Evolutionary conservation across 495 filamentous ascomycete genomes (phyloP).

Genomic region (Letharia columbiana): DNA sequence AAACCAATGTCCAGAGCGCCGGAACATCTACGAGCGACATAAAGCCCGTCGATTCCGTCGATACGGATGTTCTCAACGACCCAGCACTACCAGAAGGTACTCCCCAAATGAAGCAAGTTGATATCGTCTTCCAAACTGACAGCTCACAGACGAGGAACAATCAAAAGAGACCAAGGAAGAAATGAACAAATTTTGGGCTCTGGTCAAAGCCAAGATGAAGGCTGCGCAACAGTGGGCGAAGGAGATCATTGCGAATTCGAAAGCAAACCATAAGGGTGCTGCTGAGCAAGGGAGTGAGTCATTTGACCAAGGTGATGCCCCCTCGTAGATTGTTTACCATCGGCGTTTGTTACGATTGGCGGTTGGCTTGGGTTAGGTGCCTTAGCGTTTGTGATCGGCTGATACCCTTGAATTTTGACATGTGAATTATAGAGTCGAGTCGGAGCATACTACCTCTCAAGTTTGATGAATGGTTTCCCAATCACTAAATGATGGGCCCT

Average conservation of each 20-base stretch:
- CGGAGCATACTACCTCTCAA: background rate
- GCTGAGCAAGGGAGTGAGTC: slow-evolving; percentile 5
- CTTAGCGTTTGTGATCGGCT: slow-evolving; percentile 9
- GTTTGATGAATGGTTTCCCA: background rate
- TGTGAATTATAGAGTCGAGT: background rate
- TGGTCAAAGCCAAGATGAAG: slow-evolving; percentile 21
- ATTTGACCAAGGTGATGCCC: slow-evolving; percentile 11
- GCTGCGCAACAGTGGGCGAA: slow-evolving; percentile 22
- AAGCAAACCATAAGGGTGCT: slow-evolving; percentile 7
- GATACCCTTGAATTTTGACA: slow-evolving; percentile 14
- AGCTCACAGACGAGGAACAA: slow-evolving; percentile 9
- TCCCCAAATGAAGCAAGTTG: background rate
- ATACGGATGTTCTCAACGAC: background rate
- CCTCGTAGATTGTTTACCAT: background rate
- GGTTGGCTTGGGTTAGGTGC: background rate
- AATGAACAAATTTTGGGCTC: slow-evolving; percentile 17
- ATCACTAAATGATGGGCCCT: background rate
- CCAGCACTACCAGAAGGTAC: background rate
- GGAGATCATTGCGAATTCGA: slow-evolving; percentile 12
- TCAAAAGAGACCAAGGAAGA: slow-evolving; percentile 13
- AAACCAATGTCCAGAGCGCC: background rate
- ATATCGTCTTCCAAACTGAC: background rate
- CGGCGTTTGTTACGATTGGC: slow-evolving; percentile 4
- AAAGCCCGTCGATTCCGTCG: background rate
- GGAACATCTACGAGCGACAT: background rate